Evolutionary conservation across 768 basidiomycete genomes (phyloP).

Genomic region (Tulasnella sp.): DNA sequence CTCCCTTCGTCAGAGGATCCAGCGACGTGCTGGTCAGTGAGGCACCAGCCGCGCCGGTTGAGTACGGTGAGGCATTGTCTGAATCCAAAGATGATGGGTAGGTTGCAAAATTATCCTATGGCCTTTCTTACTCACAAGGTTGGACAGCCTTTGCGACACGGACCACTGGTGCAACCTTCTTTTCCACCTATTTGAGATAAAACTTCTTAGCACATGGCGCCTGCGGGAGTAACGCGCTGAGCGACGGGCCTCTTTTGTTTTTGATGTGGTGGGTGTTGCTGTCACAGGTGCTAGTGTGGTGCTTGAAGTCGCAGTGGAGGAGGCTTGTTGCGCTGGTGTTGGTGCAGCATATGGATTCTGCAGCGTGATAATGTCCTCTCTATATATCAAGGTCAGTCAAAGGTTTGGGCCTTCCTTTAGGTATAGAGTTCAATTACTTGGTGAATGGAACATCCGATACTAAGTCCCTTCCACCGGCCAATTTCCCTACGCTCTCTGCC

Average conservation of each 20-base stretch:
- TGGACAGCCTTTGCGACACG: conserved; percentile 34
- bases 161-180: no score
- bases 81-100: background rate
- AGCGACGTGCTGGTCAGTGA: conserved; percentile 89
- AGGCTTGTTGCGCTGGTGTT: conserved; percentile 34
- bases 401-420: background rate
- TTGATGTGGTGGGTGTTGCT: no score
- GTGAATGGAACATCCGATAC: conserved; percentile 75
- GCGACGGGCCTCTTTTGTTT: no score
- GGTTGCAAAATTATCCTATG: background rate
- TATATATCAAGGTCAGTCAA: conserved; percentile 29
- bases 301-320: conserved; percentile 21
- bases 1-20: conserved; percentile 56
- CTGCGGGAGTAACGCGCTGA: no score
- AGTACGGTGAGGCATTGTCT: conserved; percentile 92
- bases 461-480: conserved; percentile 65
- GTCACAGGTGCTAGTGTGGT: no score
- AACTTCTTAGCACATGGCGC: no score
- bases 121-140: conserved; percentile 44
- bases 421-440: conserved; percentile 39
- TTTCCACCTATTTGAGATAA: no score
- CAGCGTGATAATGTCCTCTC: conserved; percentile 83
- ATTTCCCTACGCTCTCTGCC: conserved; percentile 67
- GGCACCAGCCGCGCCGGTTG: conserved; percentile 80
- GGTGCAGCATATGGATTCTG: conserved; percentile 62